These are phyloP conservation scores for Eremothecium coryli DNA, from an alignment of 1,139 yeast species.

Conservation along the genomic window DNA sequence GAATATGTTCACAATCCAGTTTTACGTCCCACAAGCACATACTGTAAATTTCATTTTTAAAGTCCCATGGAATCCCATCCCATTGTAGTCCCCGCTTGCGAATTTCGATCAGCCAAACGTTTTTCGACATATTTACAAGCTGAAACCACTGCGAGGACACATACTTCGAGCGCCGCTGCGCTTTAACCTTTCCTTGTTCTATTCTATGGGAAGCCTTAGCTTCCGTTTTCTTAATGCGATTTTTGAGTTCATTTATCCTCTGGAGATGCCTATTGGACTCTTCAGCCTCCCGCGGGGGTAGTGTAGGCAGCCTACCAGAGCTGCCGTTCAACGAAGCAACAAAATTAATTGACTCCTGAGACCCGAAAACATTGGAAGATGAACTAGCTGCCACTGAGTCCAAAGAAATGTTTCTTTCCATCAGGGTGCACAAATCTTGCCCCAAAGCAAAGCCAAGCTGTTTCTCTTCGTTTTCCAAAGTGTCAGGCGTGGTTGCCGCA, in stretches of 20 bases:
- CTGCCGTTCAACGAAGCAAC: neutral
- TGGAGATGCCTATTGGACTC: slow-evolving; percentile 2
- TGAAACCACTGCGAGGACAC: slow-evolving; percentile 1
- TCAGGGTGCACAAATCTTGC: neutral
- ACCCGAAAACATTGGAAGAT: neutral
- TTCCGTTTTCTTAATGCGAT: slow-evolving; percentile 1
- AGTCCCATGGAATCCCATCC: slow-evolving; percentile 8
- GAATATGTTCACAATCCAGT: neutral
- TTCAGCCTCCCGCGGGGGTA: slow-evolving; percentile 4
- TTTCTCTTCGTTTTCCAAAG: neutral
- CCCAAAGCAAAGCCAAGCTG: neutral
- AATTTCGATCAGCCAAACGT: slow-evolving; percentile 6
- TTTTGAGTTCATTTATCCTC: slow-evolving; percentile 1
- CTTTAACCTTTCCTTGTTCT: neutral
- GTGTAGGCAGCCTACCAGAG: slow-evolving; percentile 1
- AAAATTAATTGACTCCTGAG: neutral
- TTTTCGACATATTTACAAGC: neutral
- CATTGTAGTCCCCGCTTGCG: slow-evolving; percentile 4
- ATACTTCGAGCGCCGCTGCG: neutral
- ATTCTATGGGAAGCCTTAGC: neutral
- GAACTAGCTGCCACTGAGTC: slow-evolving; percentile 1
- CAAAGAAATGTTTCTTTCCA: neutral
- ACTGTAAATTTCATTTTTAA: slow-evolving; percentile 3
- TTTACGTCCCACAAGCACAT: slow-evolving; percentile 3
- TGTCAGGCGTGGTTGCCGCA: neutral